Evolutionary conservation across 169 alveolate species (phyloP).

Genomic region (Cryptosporidium ubiquitum): DNA sequence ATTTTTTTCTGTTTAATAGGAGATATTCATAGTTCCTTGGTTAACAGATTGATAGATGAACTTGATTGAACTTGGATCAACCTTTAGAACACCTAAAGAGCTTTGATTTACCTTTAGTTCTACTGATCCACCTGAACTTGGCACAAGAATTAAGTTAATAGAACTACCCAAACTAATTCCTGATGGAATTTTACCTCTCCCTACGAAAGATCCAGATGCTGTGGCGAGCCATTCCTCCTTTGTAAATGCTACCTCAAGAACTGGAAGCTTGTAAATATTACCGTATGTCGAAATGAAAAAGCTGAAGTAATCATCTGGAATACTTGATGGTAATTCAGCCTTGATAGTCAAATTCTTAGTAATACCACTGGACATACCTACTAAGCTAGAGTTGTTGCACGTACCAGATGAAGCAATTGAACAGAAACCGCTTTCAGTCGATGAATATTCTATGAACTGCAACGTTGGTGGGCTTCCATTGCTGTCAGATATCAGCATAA

Average conservation of each 20-base stretch:
- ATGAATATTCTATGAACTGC: conserved; percentile 9
- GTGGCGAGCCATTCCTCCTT: conserved; percentile 20
- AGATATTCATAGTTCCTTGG: conserved; percentile 61
- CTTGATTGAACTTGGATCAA: conserved; percentile 15
- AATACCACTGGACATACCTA: conserved; percentile 13
- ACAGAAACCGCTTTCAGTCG: conserved; percentile 22
- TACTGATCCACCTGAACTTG: not conserved
- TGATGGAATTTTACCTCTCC: conserved; percentile 37
- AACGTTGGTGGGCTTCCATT: conserved; percentile 20
- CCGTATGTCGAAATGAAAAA: conserved; percentile 23
- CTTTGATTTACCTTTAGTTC: not conserved
- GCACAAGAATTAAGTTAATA: not conserved
- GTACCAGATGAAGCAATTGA: conserved; percentile 23
- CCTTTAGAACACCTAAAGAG: conserved; percentile 13
- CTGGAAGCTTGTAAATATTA: conserved; percentile 42
- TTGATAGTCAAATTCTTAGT: not conserved
- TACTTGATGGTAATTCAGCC: conserved; percentile 5
- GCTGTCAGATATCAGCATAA: not conserved
- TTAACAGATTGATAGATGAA: conserved; percentile 53
- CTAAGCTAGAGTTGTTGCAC: conserved; percentile 28
- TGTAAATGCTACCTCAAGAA: conserved; percentile 30
- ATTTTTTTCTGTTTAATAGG: not conserved
- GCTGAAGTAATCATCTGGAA: conserved; percentile 54
- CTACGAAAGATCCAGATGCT: conserved; percentile 22
- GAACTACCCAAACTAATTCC: conserved; percentile 4